Evolutionary conservation across 805 yeast species (phyloP).

Genomic region (Saccharomycopsis javanensis): DNA sequence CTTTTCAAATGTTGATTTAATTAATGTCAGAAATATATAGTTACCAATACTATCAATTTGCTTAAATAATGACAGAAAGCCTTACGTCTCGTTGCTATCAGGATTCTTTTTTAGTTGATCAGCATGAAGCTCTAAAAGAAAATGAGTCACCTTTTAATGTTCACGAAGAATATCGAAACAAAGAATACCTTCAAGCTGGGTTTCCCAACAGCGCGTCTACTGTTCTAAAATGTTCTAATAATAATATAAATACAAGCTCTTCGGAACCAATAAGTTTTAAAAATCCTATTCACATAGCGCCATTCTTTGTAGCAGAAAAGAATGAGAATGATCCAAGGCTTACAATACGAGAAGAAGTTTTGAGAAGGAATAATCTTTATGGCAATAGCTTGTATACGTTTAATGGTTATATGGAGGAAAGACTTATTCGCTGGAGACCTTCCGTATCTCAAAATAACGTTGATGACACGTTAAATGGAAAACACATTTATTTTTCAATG

Average conservation of each 20-base stretch:
- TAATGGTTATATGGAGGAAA: constrained; percentile 24
- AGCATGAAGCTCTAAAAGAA: background rate
- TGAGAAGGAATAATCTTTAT: constrained; percentile 11
- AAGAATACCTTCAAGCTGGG: background rate
- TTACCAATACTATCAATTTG: background rate
- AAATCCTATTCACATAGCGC: constrained; percentile 9
- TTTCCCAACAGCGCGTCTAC: background rate
- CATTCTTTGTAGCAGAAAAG: constrained; percentile 4
- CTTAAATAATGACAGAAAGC: background rate
- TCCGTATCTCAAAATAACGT: constrained; percentile 21
- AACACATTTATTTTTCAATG: constrained; percentile 1
- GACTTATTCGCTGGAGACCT: constrained; percentile 27
- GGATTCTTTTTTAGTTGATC: background rate
- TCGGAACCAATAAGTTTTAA: constrained; percentile 5
- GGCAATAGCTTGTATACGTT: constrained; percentile 10
- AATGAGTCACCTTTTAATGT: background rate
- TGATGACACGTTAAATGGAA: constrained; percentile 15
- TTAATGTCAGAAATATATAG: no score
- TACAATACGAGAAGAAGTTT: constrained; percentile 6
- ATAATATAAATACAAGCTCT: constrained; percentile 4
- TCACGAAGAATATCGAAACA: background rate
- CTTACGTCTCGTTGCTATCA: background rate
- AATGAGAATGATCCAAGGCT: background rate
- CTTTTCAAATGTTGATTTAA: no score
- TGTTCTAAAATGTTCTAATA: background rate